Evolutionary conservation across 768 basidiomycete species (phyloP), one percentile per base, ranked within the genome.

Genomic region (Suillus clintonianus): DNA sequence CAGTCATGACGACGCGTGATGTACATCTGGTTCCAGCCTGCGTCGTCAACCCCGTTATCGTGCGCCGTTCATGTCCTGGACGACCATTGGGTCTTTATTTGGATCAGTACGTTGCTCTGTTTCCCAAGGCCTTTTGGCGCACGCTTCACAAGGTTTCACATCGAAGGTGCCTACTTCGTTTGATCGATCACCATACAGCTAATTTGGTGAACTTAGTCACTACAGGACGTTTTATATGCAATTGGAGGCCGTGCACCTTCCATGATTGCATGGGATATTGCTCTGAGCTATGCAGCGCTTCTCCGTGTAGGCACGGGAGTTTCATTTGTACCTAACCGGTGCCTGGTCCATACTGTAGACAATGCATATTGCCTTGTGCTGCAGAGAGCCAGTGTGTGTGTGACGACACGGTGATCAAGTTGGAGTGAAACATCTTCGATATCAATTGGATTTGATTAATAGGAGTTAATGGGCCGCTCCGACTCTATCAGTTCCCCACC

Each of bases 191-290:
- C n/a, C 19, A n/a, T 34, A 17, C 32, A 34, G 11, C 32, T 53
- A 13, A 53, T n/a, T 53, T n/a, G 11, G 51, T 62, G 50, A 53
- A 51, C 6, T 68, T 78, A 4, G 43, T 77, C 17, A 13, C 61
- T 74, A 10, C 72, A 78, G 69, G 77, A 74, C 36, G 69, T 73
- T 14, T 37, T 72, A n/a, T 75, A 77, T 50, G 77, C 69, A 19
- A 66, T 77, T 17, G 77, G 73, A 34, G 77, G 72, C 5, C 65
- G 64, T 71, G 66, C 30, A 63, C 27, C 27, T 41, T 43, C 19
- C 32, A 22, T 64, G 30, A 17, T 36, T 62, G 32, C 22, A 27
- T 27, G 48, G 27, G 3, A 50, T 50, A 50, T 27, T 27, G 15
- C 14, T 24, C 22, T 48, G 19, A n/a, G n/a, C n/a, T 45, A 4